Percentiles rank a stretch among this genome's conserved stretches.
phyloP scores from a whole-genome alignment of 192 early-diverging fungal species.

The Mortierella antarctica region DNA sequence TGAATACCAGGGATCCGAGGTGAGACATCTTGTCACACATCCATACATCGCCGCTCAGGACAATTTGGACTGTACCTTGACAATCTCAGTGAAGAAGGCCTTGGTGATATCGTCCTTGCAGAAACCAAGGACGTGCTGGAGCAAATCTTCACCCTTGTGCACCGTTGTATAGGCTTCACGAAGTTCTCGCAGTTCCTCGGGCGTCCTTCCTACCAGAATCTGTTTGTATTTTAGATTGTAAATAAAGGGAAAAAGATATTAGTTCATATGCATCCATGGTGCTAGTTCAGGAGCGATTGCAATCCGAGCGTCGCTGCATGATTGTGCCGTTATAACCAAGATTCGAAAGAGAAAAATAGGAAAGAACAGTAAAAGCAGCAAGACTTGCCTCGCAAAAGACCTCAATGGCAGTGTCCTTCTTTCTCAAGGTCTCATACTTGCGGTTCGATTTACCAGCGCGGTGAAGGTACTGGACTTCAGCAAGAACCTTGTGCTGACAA shows the following conservation, averaged over 20 bases:
- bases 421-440: conserved; percentile 42
- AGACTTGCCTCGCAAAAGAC: conserved; percentile 49
- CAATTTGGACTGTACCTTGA: conserved; percentile 17
- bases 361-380: neutral
- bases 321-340: neutral
- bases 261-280: neutral
- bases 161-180: conserved; percentile 29
- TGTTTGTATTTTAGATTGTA: neutral
- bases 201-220: conserved; percentile 43
- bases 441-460: conserved; percentile 38
- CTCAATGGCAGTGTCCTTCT: conserved; percentile 40
- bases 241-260: neutral
- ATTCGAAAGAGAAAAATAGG: conserved; percentile 1
- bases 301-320: too few species aligned
- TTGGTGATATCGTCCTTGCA: conserved; percentile 20
- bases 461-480: conserved; percentile 30
- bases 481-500: conserved; percentile 41
- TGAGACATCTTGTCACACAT: neutral
- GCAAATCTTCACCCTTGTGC: conserved; percentile 5
- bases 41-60: too few species aligned
- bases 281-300: neutral
- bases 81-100: conserved; percentile 23
- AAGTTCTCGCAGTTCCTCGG: conserved; percentile 38
- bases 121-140: conserved; percentile 33
- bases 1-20: neutral